A percentile compares a stretch with the other conserved stretches of the same genome.
Evolutionary conservation across 2,329 filamentous ascomycete genomes (phyloP).

Genomic region (Aureobasidium sp.): DNA sequence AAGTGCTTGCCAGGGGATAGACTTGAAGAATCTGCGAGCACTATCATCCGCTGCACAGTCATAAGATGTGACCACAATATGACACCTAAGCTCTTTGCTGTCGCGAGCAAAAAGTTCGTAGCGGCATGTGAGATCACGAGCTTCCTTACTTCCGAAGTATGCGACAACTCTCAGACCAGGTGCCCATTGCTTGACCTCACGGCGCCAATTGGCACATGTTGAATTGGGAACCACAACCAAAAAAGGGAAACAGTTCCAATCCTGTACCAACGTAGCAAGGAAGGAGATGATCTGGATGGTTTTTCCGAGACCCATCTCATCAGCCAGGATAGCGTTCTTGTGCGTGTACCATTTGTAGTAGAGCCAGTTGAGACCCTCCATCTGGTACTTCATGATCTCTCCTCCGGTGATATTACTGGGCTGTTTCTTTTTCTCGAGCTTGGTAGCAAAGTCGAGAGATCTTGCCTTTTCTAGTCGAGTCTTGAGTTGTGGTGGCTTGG

Average conservation of each 20-base stretch:
- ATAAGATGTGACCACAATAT: conserved; percentile 92
- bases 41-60: conserved; percentile 73
- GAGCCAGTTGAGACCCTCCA: conserved; percentile 91
- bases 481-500: conserved; percentile 47
- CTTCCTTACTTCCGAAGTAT: conserved; percentile 70
- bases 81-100: conserved; percentile 64
- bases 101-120: conserved; percentile 74
- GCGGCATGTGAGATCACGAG: conserved; percentile 68
- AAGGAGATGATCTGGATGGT: conserved; percentile 88
- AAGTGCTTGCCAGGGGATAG: conserved; percentile 74
- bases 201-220: conserved; percentile 94
- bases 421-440: conserved; percentile 60
- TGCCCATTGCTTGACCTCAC: conserved; percentile 91
- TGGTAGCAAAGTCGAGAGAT: conserved; percentile 53
- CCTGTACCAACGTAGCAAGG: conserved; percentile 57
- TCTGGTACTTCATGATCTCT: conserved; percentile 84
- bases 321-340: conserved; percentile 83
- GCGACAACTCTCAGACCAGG: conserved; percentile 81
- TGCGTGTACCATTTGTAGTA: conserved; percentile 78
- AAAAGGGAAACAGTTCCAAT: conserved; percentile 75
- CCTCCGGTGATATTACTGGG: conserved; percentile 67
- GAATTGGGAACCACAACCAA: conserved; percentile 89
- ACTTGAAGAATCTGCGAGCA: conserved; percentile 56
- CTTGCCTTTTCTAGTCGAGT: conserved; percentile 62
- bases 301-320: conserved; percentile 98